These are phyloP conservation scores for Adansonia gregorii DNA, from an alignment of 441 rosid species.

Conservation along the genomic window DNA sequence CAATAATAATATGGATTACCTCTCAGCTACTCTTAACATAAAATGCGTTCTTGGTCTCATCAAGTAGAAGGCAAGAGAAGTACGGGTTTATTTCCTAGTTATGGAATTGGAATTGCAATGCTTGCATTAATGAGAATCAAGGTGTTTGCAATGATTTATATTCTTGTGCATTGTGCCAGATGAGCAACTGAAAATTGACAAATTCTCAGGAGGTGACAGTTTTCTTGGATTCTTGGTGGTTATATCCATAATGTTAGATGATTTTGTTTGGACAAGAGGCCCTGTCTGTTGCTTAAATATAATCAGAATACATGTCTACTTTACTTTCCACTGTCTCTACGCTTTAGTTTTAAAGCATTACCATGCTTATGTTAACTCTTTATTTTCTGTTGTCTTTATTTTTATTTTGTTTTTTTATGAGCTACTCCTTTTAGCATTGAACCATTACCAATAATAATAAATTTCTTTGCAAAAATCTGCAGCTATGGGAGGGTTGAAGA, in stretches of 20 bases:
- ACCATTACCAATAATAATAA: slow-evolving; percentile 3
- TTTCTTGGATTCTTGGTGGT: slow-evolving; percentile 11
- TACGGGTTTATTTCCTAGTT: neutral
- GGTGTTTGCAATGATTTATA: neutral
- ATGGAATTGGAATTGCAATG: neutral
- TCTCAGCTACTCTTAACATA: neutral
- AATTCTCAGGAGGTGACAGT: neutral
- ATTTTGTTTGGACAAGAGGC: neutral
- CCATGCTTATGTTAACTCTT: slow-evolving; percentile 21
- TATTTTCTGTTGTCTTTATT: slow-evolving; percentile 4
- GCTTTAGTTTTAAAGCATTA: slow-evolving; percentile 10
- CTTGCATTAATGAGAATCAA: neutral
- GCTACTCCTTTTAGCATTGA: slow-evolving; percentile 24
- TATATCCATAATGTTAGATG: neutral
- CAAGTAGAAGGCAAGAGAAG: neutral
- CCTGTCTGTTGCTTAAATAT: slow-evolving; percentile 19
- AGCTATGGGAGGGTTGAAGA: slow-evolving; percentile 98
- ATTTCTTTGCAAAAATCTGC: slow-evolving; percentile 39
- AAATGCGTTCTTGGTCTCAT: neutral
- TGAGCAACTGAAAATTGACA: neutral
- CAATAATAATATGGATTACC: neutral
- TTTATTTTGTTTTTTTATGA: too few species aligned
- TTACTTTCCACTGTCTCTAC: neutral
- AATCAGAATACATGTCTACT: slow-evolving; percentile 1
- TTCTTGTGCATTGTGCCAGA: neutral